Base-by-base conservation (phyloP, 768 basidiomycete species). In the Mycena venus region DNA sequence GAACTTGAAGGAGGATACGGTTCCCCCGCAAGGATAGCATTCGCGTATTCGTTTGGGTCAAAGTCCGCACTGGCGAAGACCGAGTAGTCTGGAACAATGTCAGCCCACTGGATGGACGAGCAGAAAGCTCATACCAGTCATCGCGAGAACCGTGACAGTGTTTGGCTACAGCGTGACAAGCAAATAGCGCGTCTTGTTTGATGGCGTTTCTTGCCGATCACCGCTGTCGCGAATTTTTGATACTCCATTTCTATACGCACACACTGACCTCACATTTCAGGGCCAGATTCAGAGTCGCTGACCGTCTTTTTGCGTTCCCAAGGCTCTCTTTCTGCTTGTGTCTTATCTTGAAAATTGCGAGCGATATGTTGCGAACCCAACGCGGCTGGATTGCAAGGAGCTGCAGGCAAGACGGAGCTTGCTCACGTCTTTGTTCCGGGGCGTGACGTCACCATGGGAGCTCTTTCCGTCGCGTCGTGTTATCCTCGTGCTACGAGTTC, bases 31-130 rank as follows among this genome's bases (percentile, higher is more conserved):
- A 99, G 89, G 66, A 98, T 90, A 19, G 95, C 92, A 82, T 97
- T 97, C 3, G 97, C 97, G 81, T 97, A 98, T 49, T 94, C 94
- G 79, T 95, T 94, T 19, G 95, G 88, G 81, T 98, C 94, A 82
- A 99, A 99, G 38, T 92, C 88, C 2, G 91, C 82, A 49, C 84
- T 88, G 32, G 94, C 87, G 79, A 98, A 99, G 56, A 93, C 89
- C 19, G 91, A 81, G 79, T 96, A 94, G 76, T 96, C 96, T 93
- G 75, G 8, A 70, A 71, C 31, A 58, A 23, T 14, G 61, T 75
- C 38, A 73, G 71, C 51, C 17, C 23, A 21, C 9, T 47, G 15
- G 12, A n/a, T 51, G 21, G 42, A 68, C 31, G 40, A 65, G 58
- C 62, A 75, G 38, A 56, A 25, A 10, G 17, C 23, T 32, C 60